Base-by-base conservation (phyloP, 2,329 filamentous ascomycete species). In the Pestalotiopsis sp. region DNA sequence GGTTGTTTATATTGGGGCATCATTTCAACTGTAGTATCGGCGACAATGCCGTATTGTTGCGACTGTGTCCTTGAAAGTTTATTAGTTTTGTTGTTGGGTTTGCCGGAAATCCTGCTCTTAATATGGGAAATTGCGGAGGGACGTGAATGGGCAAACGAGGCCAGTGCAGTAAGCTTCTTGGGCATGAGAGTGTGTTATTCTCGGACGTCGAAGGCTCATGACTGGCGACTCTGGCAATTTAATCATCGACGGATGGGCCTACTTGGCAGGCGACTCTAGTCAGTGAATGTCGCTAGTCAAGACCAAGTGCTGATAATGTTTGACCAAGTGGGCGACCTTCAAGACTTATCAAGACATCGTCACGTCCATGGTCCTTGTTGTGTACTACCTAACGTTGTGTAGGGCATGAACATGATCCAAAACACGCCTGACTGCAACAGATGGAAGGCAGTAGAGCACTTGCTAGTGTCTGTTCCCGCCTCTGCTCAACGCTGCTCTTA, bases 61-160 rank as follows among this genome's bases (percentile, higher is more conserved):
- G 31, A 61, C 17, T 61, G 59, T n/a, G 36, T 61, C n/a, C 36
- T 61, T 20, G 11, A 27, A 17, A 9, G 13, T 36, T 52, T 60
- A 27, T 61, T 13, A 27, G 14, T 36, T 61, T 20, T 25, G 20
- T 25, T 20, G 36, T 61, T 61, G 20, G 9, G 59, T 36, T 52
- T 52, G 20, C 12, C 23, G 57, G 23, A 23, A 20, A 59, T 3
- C 23, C 20, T 11, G 27, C 23, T 59, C 57, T 25, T 59, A n/a
- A 36, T 23, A 36, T 64, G 61, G n/a, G 61, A 64, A 31, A 64
- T 64, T 64, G 23, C 61, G 36, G 61, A 38, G 61, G 61, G 25
- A 20, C 17, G n/a, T 63, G 13, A 36, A 63, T 63, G 60, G 6
- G 38, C 61, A 64, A 41, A 64, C 61, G 61, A 49, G 45, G 49